phyloP scores from a whole-genome alignment of 352 stramenopile species.

The Globisporangium okanoganense region DNA sequence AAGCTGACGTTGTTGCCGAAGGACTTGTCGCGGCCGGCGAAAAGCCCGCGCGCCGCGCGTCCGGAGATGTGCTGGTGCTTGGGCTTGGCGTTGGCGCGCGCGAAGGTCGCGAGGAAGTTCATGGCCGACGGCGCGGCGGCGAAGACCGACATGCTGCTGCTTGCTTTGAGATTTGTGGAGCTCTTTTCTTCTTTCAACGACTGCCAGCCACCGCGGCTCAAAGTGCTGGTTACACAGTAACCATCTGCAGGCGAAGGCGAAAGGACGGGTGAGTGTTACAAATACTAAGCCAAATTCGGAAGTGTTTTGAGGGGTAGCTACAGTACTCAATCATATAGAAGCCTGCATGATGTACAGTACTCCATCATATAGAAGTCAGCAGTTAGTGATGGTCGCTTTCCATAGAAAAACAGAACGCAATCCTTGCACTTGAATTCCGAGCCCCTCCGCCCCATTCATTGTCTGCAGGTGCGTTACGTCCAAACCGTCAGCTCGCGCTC shows the following conservation, averaged over 20 bases:
- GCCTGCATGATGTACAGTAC: no score
- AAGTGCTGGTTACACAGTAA: no score
- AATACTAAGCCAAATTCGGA: no score
- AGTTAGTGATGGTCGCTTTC: no score
- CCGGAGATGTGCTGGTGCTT: constrained; percentile 74
- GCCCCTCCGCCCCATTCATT: no score
- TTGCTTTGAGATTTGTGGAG: background rate
- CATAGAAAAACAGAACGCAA: no score
- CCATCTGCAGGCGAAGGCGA: no score
- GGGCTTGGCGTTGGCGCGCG: constrained; percentile 34
- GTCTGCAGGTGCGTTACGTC: background rate
- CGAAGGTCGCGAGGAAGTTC: constrained; percentile 55
- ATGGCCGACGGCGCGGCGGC: constrained; percentile 28
- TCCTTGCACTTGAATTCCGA: no score
- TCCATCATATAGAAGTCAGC: no score
- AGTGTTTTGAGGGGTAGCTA: no score
- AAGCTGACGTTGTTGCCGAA: constrained; percentile 95
- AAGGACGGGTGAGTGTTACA: no score
- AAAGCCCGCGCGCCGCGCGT: constrained; percentile 84
- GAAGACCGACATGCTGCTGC: constrained; percentile 33
- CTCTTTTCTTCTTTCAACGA: background rate
- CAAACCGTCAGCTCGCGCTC: background rate
- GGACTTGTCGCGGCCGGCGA: constrained; percentile 91
- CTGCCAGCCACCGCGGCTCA: background rate
- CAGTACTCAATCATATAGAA: no score